Base-by-base conservation (phyloP, 78 protist genomes). In the Acrasis kona region DNA sequence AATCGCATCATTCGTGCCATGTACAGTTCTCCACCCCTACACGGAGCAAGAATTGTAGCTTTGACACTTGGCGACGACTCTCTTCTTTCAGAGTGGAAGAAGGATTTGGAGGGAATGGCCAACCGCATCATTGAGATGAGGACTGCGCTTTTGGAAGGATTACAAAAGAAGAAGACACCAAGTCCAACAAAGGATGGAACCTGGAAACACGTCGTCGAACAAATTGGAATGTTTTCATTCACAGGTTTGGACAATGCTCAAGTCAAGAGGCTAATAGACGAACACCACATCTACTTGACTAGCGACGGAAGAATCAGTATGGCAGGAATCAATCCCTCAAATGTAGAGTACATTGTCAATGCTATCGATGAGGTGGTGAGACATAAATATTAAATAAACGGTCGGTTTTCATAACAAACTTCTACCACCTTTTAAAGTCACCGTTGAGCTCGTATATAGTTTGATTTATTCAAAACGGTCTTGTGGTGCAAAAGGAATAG, bases 201-300 rank as follows among this genome's bases (percentile, higher is more conserved):
- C 67, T 94, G 98, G 98, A 40, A 32, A 9, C 98, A 96, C 78
- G 83, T 93, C 69, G 38, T 70, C 8, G 5, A 72, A 6, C 98
- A 96, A 83, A 83, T 87, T 36, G 98, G 98, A 50, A 96, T 96
- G 99, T 96, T 96, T 83, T 86, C 93, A 76, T 96, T 74, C 87
- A 84, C 96, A 4, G 99, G 99, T 69, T 76, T 92, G 12, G 41
- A 64, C 2, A 28, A 2, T 12, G 28, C 28, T 32, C 84, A 83
- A 40, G 85, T 78, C 41, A 85, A 89, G 39, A 70, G 39, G 42
- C 36, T 96, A 50, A 69, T 10, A 36, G 41, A 61, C 28, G 70
- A 91, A 65, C 65, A 70, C 76, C 81, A 75, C 78, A 36, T 97
- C 35, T 97, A 91, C 76, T 66, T 98, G 87, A 70, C 86, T 31